These are phyloP conservation scores for Olyra latifolia DNA, from an alignment of 176 grass and related monocot genomes.

Conservation along the genomic window DNA sequence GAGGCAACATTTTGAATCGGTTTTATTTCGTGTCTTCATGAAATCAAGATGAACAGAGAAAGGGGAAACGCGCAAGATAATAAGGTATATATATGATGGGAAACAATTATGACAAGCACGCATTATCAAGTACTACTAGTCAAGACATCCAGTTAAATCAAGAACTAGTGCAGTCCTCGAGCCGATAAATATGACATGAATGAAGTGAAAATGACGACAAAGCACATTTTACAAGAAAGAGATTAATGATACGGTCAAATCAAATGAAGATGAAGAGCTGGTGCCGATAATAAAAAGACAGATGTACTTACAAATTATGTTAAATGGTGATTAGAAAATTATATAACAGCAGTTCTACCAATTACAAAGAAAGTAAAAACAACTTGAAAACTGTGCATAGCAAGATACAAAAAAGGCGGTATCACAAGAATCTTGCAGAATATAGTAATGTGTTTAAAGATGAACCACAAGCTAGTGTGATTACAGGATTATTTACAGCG, in stretches of 20 bases:
- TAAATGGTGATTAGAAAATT: not conserved
- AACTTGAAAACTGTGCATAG: not conserved
- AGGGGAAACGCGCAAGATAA: not conserved
- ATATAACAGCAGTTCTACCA: not conserved
- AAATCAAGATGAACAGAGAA: not conserved
- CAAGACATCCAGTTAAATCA: not conserved
- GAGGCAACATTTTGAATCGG: not conserved
- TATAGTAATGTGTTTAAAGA: not conserved
- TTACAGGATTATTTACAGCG: not conserved
- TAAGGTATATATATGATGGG: not conserved
- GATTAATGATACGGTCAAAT: not conserved
- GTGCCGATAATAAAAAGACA: not conserved
- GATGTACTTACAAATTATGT: not conserved
- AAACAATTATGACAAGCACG: not conserved
- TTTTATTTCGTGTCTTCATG: not conserved
- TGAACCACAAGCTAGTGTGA: not conserved
- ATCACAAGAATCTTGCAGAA: not conserved
- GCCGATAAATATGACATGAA: not conserved
- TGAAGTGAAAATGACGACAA: not conserved
- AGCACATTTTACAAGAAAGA: not conserved
- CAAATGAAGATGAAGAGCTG: not conserved
- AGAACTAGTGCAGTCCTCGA: not conserved
- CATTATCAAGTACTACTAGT: not conserved
- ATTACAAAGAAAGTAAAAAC: not conserved
- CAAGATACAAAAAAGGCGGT: not conserved